A percentile compares a stretch with the other conserved stretches of the same genome.
phyloP scores from a whole-genome alignment of 345 rosid genomes.

The Brassica carinata region DNA sequence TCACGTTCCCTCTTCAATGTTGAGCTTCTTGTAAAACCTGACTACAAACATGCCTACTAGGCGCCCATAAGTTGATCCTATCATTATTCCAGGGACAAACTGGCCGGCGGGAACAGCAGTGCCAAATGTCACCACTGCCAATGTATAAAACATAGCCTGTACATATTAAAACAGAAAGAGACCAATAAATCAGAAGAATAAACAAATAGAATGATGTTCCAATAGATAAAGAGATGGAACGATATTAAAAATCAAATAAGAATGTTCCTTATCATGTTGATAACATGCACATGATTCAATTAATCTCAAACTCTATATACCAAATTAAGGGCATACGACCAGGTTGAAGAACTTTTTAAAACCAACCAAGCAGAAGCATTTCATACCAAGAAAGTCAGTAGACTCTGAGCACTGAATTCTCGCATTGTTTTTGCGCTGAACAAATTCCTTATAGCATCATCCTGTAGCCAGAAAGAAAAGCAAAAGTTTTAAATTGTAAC shows the following conservation, averaged over 20 bases:
- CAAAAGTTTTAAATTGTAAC: neutral
- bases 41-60: constrained; percentile 97
- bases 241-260: constrained; percentile 1
- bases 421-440: constrained; percentile 98
- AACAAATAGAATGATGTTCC: neutral
- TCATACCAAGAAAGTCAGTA: constrained; percentile 89
- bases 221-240: constrained; percentile 14
- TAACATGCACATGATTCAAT: constrained; percentile 26
- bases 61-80: constrained; percentile 98
- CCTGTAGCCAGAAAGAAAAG: constrained; percentile 50
- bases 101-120: constrained; percentile 99
- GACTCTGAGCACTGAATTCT: constrained; percentile 91
- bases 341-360: neutral
- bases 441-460: constrained; percentile 98
- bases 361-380: constrained; percentile 16
- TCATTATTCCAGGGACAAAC: constrained; percentile 98
- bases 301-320: constrained; percentile 1
- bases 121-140: constrained; percentile 95
- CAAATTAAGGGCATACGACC: constrained; percentile 15
- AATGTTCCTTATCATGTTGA: constrained; percentile 13
- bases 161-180: constrained; percentile 25
- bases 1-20: constrained; percentile 99
- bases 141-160: constrained; percentile 92
- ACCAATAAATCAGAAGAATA: constrained; percentile 11
- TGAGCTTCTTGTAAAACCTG: constrained; percentile 83